A percentile compares a stretch with the other conserved stretches of the same genome.
These are phyloP conservation scores for Taiozyma onychis DNA, from an alignment of 1,139 yeast species.

Conservation along the genomic window DNA sequence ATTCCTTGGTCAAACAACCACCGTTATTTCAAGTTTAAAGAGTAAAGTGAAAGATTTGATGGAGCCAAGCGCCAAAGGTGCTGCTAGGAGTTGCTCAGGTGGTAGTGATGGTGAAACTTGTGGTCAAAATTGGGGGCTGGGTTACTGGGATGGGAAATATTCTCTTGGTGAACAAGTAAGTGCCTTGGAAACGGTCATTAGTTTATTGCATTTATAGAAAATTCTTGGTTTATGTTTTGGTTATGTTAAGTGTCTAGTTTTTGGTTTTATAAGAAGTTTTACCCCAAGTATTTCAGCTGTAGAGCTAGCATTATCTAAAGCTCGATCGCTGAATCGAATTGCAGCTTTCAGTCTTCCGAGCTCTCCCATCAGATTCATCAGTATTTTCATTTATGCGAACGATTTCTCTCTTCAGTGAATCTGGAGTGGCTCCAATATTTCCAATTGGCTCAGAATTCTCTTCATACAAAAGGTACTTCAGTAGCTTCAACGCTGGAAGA, in stretches of 20 bases:
- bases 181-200: conserved; percentile 50
- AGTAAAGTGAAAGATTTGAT: conserved; percentile 41
- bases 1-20: conserved; percentile 54
- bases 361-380: neutral
- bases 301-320: too few relatives aligned
- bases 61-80: conserved; percentile 44
- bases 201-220: conserved; percentile 24
- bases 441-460: neutral
- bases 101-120: conserved; percentile 54
- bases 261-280: neutral
- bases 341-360: too few relatives aligned
- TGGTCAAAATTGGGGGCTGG: conserved; percentile 48
- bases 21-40: conserved; percentile 47
- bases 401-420: neutral
- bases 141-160: conserved; percentile 43
- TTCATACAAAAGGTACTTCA: neutral
- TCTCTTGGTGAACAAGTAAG: conserved; percentile 58
- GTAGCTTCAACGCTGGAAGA: neutral
- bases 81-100: conserved; percentile 55
- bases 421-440: neutral
- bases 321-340: too few relatives aligned
- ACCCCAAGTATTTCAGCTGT: too few relatives aligned
- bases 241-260: neutral
- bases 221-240: neutral
- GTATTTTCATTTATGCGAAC: neutral